A percentile compares a stretch with the other conserved stretches of the same genome.
These are phyloP conservation scores for Paxillus involutus DNA, from an alignment of 768 basidiomycete species.

Conservation along the genomic window DNA sequence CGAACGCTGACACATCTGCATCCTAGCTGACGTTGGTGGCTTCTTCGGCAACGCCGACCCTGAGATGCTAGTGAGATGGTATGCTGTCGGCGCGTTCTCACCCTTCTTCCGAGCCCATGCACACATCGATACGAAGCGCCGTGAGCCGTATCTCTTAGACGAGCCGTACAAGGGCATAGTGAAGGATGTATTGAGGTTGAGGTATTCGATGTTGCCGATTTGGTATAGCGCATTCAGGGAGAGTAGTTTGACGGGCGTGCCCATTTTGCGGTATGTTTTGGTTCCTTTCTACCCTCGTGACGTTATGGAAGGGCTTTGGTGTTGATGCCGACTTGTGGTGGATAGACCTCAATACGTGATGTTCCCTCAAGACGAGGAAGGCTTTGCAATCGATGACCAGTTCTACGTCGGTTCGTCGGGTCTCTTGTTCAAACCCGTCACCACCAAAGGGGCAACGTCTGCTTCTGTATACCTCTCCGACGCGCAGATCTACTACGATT, in stretches of 20 bases:
- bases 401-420: conserved; percentile 90
- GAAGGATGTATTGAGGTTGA: conserved; percentile 71
- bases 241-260: conserved; percentile 75
- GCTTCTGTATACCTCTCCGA: conserved; percentile 83
- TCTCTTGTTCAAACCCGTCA: conserved; percentile 89
- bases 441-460: conserved; percentile 65
- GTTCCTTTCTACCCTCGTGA: not conserved
- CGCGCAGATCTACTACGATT: conserved; percentile 93
- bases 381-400: conserved; percentile 92
- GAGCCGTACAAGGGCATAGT: conserved; percentile 87
- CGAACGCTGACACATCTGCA: not conserved
- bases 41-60: conserved; percentile 97
- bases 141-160: conserved; percentile 91
- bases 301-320: not conserved
- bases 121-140: conserved; percentile 95
- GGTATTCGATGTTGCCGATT: conserved; percentile 85
- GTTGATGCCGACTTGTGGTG: not conserved
- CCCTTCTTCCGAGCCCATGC: conserved; percentile 99
- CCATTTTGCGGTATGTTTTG: conserved; percentile 69
- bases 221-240: conserved; percentile 99
- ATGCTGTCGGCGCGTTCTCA: conserved; percentile 90
- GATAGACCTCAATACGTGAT: conserved; percentile 90
- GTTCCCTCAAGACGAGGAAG: conserved; percentile 86
- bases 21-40: conserved; percentile 91
- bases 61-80: conserved; percentile 97